phyloP scores from a whole-genome alignment of 2,329 filamentous ascomycete genomes.

The Aspergillus sp. region DNA sequence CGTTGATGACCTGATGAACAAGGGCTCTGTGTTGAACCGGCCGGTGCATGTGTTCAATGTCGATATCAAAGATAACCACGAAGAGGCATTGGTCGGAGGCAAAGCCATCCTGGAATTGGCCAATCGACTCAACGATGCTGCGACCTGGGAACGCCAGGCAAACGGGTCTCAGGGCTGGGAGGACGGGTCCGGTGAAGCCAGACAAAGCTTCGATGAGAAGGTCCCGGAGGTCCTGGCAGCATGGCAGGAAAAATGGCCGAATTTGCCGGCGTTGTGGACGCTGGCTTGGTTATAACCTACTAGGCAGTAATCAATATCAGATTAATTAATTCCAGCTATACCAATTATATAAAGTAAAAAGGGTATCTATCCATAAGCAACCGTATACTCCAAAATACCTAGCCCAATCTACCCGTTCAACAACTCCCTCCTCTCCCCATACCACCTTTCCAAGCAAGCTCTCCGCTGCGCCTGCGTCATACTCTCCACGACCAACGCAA shows the following conservation, averaged over 20 bases:
- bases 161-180: conserved; percentile 61
- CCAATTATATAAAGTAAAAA: no score
- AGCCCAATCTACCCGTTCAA: conserved; percentile 5
- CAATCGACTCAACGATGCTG: conserved; percentile 71
- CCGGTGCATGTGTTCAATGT: conserved; percentile 98
- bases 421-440: conserved; percentile 55
- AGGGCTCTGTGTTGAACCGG: conserved; percentile 77
- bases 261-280: conserved; percentile 86
- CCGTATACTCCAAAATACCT: no score
- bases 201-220: conserved; percentile 78
- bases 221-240: conserved; percentile 85
- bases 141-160: conserved; percentile 63
- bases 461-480: conserved; percentile 80
- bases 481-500: conserved; percentile 80
- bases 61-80: conserved; percentile 96
- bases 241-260: conserved; percentile 94
- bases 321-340: no score
- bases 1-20: conserved; percentile 79
- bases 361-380: no score
- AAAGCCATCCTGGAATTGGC: conserved; percentile 88
- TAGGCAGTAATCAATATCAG: background rate
- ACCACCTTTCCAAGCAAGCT: conserved; percentile 72
- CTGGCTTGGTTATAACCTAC: conserved; percentile 72
- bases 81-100: conserved; percentile 86
- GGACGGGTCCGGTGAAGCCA: conserved; percentile 55